These are phyloP conservation scores for Podila epicladia DNA, from an alignment of 192 early-diverging fungal species.

Conservation along the genomic window DNA sequence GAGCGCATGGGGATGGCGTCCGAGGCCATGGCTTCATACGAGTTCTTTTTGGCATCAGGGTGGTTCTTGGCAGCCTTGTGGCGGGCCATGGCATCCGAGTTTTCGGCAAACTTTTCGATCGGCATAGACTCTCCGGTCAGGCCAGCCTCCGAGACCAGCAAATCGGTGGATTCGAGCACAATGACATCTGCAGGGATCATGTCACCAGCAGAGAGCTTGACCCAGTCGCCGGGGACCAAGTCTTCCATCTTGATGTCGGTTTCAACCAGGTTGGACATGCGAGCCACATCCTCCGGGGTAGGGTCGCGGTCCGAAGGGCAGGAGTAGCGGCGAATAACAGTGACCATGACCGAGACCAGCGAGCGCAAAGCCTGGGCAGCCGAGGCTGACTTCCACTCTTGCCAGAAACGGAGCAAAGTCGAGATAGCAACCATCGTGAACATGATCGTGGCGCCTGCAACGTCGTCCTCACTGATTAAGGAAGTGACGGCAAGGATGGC, in stretches of 20 bases:
- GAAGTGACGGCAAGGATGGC: conserved; percentile 41
- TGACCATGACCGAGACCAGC: conserved; percentile 41
- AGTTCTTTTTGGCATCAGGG: background rate
- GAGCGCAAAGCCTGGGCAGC: conserved; percentile 39
- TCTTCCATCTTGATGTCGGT: conserved; percentile 54
- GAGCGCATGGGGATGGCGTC: conserved; percentile 7
- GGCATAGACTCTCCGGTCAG: conserved; percentile 62
- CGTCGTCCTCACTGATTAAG: conserved; percentile 10
- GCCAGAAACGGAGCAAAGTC: conserved; percentile 50
- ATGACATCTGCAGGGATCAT: conserved; percentile 54
- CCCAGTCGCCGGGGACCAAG: conserved; percentile 57
- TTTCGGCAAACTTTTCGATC: conserved; percentile 51
- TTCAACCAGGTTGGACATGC: conserved; percentile 19
- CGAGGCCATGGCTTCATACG: conserved; percentile 17
- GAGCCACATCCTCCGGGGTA: conserved; percentile 33
- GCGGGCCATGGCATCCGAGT: conserved; percentile 20
- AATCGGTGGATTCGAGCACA: conserved; percentile 55
- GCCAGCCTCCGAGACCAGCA: conserved; percentile 59
- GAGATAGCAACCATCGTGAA: conserved; percentile 53
- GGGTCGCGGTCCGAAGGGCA: conserved; percentile 41
- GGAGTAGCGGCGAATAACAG: conserved; percentile 51
- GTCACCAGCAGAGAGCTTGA: conserved; percentile 55
- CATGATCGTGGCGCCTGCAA: conserved; percentile 37
- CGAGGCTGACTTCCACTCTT: conserved; percentile 52
- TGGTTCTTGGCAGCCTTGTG: background rate